Base-by-base conservation (phyloP, 176 grass and related monocot species). In the Triticum urartu region DNA sequence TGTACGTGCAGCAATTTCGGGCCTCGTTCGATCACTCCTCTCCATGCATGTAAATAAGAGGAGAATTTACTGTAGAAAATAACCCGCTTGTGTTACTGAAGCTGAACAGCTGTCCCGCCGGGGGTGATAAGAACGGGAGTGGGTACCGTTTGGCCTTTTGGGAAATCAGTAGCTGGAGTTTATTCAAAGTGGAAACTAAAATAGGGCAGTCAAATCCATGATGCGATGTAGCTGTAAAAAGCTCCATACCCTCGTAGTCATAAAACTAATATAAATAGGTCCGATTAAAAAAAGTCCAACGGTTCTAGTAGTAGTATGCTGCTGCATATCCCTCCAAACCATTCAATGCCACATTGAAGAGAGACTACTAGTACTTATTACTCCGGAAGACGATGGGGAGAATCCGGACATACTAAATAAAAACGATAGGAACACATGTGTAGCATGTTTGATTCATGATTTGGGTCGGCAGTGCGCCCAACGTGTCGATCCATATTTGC, bases 151-250 rank as follows among this genome's bases (percentile, higher is more conserved):
- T 40, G 32, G 22, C 9, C 61, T 30, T 39, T 70, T 9, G 62
- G 75, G 6, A 79, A 56, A 85, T 68, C 42, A 39, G 14, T 68
- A 5, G 61, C 24, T 33, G 84, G 14, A 30, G 74, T 28, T 20
- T 39, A 78, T 78, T 68, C 61, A 69, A 85, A 70, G 22, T 21
- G 14, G 8, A 26, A 50, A 56, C 15, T 64, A 76, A 85, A 74
- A 15, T 40, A 84, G 70, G 12, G 14, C 81, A 79, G 91, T 93
- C 88, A 93, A 93, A 87, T 52, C 21, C 15, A 35, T 35, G 80
- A 63, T 87, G 54, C 35, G 63, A 76, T 84, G 84, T 56, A 80
- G 76, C 64, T 73, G 81, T 85, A 54, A 81, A 92, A 89, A 92
- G 81, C 50, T 35, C 10, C 20, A 83, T 66, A 45, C 13, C 79